Evolutionary conservation across 176 grass and related monocot species (phyloP), one percentile per base, ranked within the genome.

Genomic region (Coix lacrymajobi): DNA sequence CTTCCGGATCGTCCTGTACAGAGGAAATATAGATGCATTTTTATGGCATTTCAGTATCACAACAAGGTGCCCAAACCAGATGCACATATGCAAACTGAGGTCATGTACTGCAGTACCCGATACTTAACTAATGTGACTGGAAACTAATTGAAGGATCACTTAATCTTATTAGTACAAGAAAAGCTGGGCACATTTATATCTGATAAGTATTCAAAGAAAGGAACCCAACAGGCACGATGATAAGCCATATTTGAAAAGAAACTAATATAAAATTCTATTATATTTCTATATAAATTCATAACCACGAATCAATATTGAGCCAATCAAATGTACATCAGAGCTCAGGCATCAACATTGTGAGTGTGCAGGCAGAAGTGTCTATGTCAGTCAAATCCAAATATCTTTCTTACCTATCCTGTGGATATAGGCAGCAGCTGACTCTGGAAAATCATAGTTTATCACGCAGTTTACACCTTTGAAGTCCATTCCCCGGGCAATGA

Each of bases 401-500:
- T 70, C 16, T 80, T 29, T 30, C 84, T 62, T 91, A 95, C 93
- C 96, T 88, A 98, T 95, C 60, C 96, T 79, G 83, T 98, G 91
- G 85, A 98, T 93, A 87, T 95, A 98, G 66, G 92, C 92, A 64
- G 93, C 72, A 25, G 91, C 89, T 6, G 96, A 98, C 79, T 98
- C 93, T 2, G 92, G 96, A 80, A 98, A 98, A 93, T 98, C 96
- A 37, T 94, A 98, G 73, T 95, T 98, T 79, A 98, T 90, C 33
- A 98, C 93, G 13, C 92, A 95, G 67, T 93, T 92, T 57, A 98
- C 73, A 71, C 93, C 91, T 83, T 98, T 98, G 88, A 98, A 95
- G 85, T 98, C 96, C 93, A 98, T 95, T 75, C 96, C 96, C 48
- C 93, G 88, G 28, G 93, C 88, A 83, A 98, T 79, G 26, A 98